Percentiles rank a stretch among this genome's conserved stretches.
Evolutionary conservation across 768 basidiomycete genomes (phyloP).

Genomic region (Leccinum broughii): DNA sequence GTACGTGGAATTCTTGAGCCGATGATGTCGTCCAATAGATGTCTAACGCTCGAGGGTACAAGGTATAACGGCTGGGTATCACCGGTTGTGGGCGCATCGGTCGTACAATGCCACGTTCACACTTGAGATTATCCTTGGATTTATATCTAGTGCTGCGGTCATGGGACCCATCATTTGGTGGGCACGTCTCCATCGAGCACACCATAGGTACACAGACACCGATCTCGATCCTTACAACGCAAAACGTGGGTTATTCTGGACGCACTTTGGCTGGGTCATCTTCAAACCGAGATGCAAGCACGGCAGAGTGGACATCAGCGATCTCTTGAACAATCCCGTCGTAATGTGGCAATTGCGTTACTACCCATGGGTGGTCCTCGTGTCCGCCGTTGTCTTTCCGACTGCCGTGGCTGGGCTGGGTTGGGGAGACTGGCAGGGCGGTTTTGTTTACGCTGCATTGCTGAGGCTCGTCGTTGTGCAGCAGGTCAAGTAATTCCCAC

Average conservation of each 20-base stretch:
- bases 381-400: background rate
- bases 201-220: constrained; percentile 12
- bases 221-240: constrained; percentile 8
- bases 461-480: constrained; percentile 5
- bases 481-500: background rate
- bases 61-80: constrained; percentile 9
- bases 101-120: background rate
- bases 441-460: constrained; percentile 2
- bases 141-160: background rate
- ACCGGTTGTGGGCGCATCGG: constrained; percentile 4
- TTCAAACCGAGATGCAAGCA: constrained; percentile 6
- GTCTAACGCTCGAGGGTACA: background rate
- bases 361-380: constrained; percentile 2
- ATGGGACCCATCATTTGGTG: constrained; percentile 5
- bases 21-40: background rate
- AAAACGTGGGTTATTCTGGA: constrained; percentile 4
- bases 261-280: background rate
- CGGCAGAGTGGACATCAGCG: constrained; percentile 5
- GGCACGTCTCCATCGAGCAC: constrained; percentile 1
- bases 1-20: background rate
- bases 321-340: constrained; percentile 2
- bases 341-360: constrained; percentile 5
- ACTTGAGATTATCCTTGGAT: background rate
- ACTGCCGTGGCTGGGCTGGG: constrained; percentile 3
- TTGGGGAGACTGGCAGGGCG: constrained; percentile 10